A percentile compares a stretch with the other conserved stretches of the same genome.
These are phyloP conservation scores for Ogataea pignaliae DNA, from an alignment of 805 yeast species.

Conservation along the genomic window DNA sequence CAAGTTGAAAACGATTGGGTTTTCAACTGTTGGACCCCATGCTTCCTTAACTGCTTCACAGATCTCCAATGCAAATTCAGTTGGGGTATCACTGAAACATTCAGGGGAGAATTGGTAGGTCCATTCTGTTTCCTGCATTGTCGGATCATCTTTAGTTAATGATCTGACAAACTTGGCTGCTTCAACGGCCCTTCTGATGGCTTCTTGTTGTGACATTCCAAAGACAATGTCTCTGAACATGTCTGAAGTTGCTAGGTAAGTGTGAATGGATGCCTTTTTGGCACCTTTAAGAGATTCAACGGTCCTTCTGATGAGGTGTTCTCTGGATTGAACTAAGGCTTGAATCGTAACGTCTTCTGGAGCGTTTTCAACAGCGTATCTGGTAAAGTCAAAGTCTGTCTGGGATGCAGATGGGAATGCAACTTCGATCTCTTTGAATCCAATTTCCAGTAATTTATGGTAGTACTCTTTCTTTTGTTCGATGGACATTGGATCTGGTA, in stretches of 20 bases:
- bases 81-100: slow-evolving; percentile 70
- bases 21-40: slow-evolving; percentile 74
- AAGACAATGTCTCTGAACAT: slow-evolving; percentile 72
- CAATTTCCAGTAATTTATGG: slow-evolving; percentile 65
- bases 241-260: slow-evolving; percentile 73
- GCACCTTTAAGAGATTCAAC: slow-evolving; percentile 73
- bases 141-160: slow-evolving; percentile 71
- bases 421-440: slow-evolving; percentile 79
- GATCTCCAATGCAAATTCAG: slow-evolving; percentile 67
- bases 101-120: slow-evolving; percentile 75
- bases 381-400: slow-evolving; percentile 76
- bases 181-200: slow-evolving; percentile 63
- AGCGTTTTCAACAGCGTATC: slow-evolving; percentile 73
- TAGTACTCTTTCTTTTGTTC: slow-evolving; percentile 71
- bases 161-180: slow-evolving; percentile 64
- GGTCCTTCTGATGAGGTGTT: slow-evolving; percentile 66
- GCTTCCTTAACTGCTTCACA: slow-evolving; percentile 77
- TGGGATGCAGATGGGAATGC: slow-evolving; percentile 80
- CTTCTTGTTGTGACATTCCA: slow-evolving; percentile 65
- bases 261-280: slow-evolving; percentile 66
- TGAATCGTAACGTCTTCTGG: slow-evolving; percentile 74
- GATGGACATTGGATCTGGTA: slow-evolving; percentile 79
- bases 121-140: slow-evolving; percentile 61
- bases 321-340: slow-evolving; percentile 74
- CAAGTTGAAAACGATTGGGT: slow-evolving; percentile 71